Percentiles rank a stretch among this genome's conserved stretches.
These are phyloP conservation scores for Aspergillus bridgeri DNA, from an alignment of 495 filamentous ascomycete genomes.

Conservation along the genomic window DNA sequence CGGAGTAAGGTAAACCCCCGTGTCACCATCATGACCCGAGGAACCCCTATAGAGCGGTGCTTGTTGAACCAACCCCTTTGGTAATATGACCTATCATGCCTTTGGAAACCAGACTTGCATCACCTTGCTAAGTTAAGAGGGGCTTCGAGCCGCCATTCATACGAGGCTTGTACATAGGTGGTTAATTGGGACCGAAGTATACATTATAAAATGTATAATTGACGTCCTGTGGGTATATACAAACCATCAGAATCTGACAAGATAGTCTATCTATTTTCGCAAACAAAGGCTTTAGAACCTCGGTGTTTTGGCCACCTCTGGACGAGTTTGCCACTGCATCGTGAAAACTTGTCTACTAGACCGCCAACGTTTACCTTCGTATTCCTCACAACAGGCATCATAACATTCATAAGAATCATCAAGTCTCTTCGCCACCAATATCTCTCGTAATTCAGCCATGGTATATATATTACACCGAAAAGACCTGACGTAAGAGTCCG, in stretches of 20 bases:
- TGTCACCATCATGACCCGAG: no score
- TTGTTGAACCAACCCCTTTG: no score
- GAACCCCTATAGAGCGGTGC: no score
- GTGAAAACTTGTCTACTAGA: not conserved
- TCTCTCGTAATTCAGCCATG: not conserved
- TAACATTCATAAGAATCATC: not conserved
- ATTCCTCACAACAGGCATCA: not conserved
- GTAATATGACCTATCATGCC: no score
- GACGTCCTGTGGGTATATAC: slow-evolving; percentile 12
- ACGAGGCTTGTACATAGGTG: no score
- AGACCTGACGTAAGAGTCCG: no score
- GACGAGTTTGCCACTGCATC: not conserved
- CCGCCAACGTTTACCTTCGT: not conserved
- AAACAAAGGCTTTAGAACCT: not conserved
- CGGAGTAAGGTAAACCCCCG: no score
- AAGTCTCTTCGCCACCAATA: not conserved
- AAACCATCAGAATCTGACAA: slow-evolving; percentile 5
- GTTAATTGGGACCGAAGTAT: not conserved
- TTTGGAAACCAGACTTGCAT: no score
- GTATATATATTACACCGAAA: not conserved
- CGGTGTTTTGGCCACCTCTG: not conserved
- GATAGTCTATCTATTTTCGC: slow-evolving; percentile 8
- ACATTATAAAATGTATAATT: not conserved
- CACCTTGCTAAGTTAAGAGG: no score
- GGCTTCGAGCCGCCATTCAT: no score